Conservation (phyloP, 2,329 filamentous ascomycete genomes). For the Microsporum ferrugineum region DNA sequence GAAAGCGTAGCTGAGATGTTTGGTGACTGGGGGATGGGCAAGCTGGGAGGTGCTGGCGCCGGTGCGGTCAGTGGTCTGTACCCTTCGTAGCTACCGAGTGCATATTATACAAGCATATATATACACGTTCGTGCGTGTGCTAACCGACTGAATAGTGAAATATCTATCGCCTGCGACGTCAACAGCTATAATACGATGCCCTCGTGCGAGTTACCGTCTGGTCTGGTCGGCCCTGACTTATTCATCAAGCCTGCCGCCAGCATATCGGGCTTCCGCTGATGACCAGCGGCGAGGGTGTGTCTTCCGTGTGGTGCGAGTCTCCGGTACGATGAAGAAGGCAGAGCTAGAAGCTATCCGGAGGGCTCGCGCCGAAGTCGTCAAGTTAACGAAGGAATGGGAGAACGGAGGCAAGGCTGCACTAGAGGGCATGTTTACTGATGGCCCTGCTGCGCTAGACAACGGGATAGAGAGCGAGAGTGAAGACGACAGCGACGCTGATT, state of each 20-base stretch:
- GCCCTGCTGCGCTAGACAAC: conserved; percentile 20
- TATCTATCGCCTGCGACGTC: conserved; percentile 88
- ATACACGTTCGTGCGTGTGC: not conserved
- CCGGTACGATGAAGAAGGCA: conserved; percentile 82
- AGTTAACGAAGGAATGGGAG: conserved; percentile 46
- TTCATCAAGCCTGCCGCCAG: conserved; percentile 49
- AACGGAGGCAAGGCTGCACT: conserved; percentile 34
- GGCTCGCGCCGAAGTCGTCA: conserved; percentile 59
- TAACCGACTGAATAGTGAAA: conserved; percentile 53
- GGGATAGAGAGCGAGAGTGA: conserved; percentile 36
- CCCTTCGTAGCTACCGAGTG: not conserved
- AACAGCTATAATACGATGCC: conserved; percentile 79
- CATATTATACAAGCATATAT: not conserved
- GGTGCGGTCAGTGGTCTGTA: not conserved
- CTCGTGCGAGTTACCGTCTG: conserved; percentile 69
- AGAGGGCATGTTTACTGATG: conserved; percentile 19
- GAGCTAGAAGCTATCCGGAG: conserved; percentile 80
- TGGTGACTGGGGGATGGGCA: conserved; percentile 68
- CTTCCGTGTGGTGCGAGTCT: conserved; percentile 74
- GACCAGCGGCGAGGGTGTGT: conserved; percentile 47
- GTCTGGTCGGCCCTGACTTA: conserved; percentile 84
- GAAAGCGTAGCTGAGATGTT: conserved; percentile 61
- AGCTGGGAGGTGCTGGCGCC: conserved; percentile 21
- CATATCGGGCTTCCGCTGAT: not conserved
- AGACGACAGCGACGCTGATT: conserved; percentile 38